Base-by-base conservation (phyloP, 2,329 filamentous ascomycete genomes). In the Botrytis fragariae region DNA sequence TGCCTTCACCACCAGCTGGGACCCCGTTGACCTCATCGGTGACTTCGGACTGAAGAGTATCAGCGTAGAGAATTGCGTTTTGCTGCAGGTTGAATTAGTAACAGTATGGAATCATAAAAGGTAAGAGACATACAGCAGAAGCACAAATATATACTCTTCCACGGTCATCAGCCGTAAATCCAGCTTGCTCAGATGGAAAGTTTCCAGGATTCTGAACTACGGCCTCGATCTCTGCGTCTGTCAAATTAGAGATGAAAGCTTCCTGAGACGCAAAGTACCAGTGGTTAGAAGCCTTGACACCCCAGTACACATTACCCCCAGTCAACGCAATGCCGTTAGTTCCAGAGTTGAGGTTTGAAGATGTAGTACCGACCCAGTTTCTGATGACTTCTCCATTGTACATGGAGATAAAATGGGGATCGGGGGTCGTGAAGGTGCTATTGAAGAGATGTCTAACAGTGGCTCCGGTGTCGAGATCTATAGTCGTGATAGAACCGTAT, bases 61-160 rank as follows among this genome's bases (percentile, higher is more conserved):
- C 65, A 10, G 48, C 45, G 9, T 68, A 68, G 6, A 57, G 35
- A n/a, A 68, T 68, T 42, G 65, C 65, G 18, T 68, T 68, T 57
- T 68, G 65, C 48, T 68, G 20, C 12, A 29, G 18, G 29, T 4
- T 29, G 8, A 16, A 12, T 57, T 57, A 57, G 48, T 32, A 1
- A 9, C 25, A 0, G 20, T 29, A 4, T 3, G 20, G 16, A 20
- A 32, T 29, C 5, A 18, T 7, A 18, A n/a, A 25, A 20, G 22
- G 2, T 9, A 25, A 1, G n/a, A 0, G 14, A 57, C 48, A 3
- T 57, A 57, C 65, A 42, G 65, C 48, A 42, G 48, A 57, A 42
- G 65, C 65, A 57, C 65, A 68, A 22, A 68, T 68, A 9, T 57
- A 68, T 57, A 68, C 65, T 22, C 65, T 51, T 20, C 65, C 65